phyloP scores from a whole-genome alignment of 2,329 filamentous ascomycete genomes.

The Epichloe sibirici region DNA sequence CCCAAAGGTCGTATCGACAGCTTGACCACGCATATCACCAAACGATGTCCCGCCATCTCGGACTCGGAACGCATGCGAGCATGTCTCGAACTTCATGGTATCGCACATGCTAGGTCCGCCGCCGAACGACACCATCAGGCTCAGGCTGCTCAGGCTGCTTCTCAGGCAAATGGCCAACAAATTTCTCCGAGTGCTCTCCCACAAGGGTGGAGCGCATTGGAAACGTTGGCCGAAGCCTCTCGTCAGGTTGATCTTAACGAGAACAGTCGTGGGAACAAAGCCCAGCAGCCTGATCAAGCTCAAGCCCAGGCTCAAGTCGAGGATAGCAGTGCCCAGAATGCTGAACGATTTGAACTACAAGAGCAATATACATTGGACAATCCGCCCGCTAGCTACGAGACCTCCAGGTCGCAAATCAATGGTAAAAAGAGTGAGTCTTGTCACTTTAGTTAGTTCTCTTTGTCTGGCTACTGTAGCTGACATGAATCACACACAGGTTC shows the following conservation, averaged over 20 bases:
- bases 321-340: slow-evolving; percentile 12
- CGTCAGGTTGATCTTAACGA: slow-evolving; percentile 60
- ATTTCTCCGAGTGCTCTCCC: slow-evolving; percentile 23
- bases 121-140: slow-evolving; percentile 16
- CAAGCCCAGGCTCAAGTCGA: slow-evolving; percentile 13
- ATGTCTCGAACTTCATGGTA: slow-evolving; percentile 58
- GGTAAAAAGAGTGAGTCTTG: slow-evolving; percentile 15
- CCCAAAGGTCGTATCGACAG: slow-evolving; percentile 81
- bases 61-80: slow-evolving; percentile 65
- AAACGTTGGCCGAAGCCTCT: slow-evolving; percentile 80
- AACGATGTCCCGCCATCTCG: slow-evolving; percentile 72
- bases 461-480: neutral
- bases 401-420: slow-evolving; percentile 11
- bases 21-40: slow-evolving; percentile 68
- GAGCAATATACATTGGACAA: slow-evolving; percentile 49
- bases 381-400: slow-evolving; percentile 37
- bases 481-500: neutral
- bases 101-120: slow-evolving; percentile 37
- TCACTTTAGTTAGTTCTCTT: slow-evolving; percentile 2
- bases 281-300: slow-evolving; percentile 18
- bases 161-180: slow-evolving; percentile 18
- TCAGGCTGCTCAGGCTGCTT: slow-evolving; percentile 3
- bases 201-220: slow-evolving; percentile 65
- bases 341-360: slow-evolving; percentile 39
- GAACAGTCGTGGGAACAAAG: slow-evolving; percentile 40